Conservation (phyloP, 2,329 filamentous ascomycete species). For the Pochonia chlamydosporia region DNA sequence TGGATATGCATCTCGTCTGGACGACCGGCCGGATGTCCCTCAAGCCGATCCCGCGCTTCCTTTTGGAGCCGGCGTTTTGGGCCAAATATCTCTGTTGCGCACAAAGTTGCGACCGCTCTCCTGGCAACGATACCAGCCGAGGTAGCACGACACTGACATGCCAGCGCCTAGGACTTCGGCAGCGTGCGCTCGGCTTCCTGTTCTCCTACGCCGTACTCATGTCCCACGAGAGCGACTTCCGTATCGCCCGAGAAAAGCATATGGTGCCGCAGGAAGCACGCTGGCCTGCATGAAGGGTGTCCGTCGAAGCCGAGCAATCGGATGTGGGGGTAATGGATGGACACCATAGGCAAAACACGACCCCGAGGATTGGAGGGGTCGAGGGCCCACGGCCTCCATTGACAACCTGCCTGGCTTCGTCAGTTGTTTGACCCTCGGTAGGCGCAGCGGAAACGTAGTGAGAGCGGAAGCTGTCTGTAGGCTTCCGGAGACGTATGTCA, state of each 20-base stretch:
- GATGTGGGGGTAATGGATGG: too few relatives aligned
- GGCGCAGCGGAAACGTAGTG: too few relatives aligned
- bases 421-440: too few relatives aligned
- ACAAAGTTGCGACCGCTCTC: not conserved
- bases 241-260: conserved; percentile 22
- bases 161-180: too few relatives aligned
- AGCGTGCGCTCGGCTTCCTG: conserved; percentile 2
- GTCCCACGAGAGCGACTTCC: conserved; percentile 27
- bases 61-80: conserved; percentile 20
- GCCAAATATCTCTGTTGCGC: not conserved
- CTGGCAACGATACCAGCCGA: not conserved
- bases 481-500: too few relatives aligned
- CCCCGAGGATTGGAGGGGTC: too few relatives aligned
- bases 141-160: not conserved
- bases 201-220: conserved; percentile 13
- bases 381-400: too few relatives aligned
- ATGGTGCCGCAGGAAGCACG: conserved; percentile 25
- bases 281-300: conserved; percentile 31
- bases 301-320: too few relatives aligned
- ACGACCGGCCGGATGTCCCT: conserved; percentile 20
- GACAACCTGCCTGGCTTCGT: too few relatives aligned
- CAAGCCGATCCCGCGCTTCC: conserved; percentile 28
- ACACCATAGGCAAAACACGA: too few relatives aligned
- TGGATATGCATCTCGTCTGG: too few relatives aligned
- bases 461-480: too few relatives aligned